Base-by-base conservation (phyloP, 2,329 filamentous ascomycete genomes). In the Metarhizium robertsii region DNA sequence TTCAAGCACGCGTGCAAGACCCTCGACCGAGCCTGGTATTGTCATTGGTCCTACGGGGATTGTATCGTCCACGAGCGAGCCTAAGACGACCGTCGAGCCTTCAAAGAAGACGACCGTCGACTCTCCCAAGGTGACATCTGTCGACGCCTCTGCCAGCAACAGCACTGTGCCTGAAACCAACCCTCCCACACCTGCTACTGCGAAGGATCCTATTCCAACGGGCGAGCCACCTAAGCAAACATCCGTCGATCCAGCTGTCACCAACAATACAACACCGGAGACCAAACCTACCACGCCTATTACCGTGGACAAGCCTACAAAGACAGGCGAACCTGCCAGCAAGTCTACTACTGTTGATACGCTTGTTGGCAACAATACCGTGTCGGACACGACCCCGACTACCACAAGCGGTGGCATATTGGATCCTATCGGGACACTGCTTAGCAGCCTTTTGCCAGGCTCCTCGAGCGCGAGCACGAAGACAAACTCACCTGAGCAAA, bases 11-110 rank as follows among this genome's bases (percentile, higher is more conserved):
- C 14, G 16, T 13, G 43, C 29, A 16, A 47, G 18, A 38, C 52
- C 60, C 6, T 50, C 52, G 29, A 51, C 57, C 25, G 58, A 63
- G 14, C 36, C 51, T 6, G 58, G 52, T 29, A 64, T 66, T 25
- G 51, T 66, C n/a, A 62, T 68, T 56, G 65, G 59, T 8, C 64
- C 66, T 14, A 65, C 60, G 14, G 66, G 66, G 50, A 63, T 67
- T 46, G 57, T 64, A 2, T 52, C 55, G 51, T 47, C 58, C 20
- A 25, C 42, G 16, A 46, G 42, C 18, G 5, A 29, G 48, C 48
- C 48, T 25, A 20, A n/a, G 36, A 18, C 10, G 18, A 52, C 34
- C 5, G 38, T 32, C 30, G 14, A 20, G 34, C 42, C 54, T 29
- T 38, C 34, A 8, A 57, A 30, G 34, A 47, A n/a, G 2, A 14